Conservation (phyloP, 108 stramenopile genomes). For the Aurantiochytrium sp. region DNA sequence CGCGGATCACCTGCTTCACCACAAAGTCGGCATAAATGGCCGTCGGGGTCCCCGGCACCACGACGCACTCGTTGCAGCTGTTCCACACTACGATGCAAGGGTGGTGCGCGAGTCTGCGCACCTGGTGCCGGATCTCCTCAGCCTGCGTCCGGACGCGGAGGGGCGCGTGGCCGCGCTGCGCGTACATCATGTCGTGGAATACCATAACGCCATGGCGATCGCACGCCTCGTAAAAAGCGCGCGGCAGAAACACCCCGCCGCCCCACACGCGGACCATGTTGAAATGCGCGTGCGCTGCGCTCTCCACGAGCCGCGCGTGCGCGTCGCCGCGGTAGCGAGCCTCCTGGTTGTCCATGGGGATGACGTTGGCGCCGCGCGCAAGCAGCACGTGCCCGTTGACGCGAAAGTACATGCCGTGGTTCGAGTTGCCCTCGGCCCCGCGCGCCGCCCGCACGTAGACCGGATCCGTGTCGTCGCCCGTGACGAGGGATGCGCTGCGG, state of each 20-base stretch:
- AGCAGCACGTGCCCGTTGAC: slow-evolving; percentile 56
- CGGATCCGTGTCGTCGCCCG: slow-evolving; percentile 29
- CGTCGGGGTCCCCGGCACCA: slow-evolving; percentile 37
- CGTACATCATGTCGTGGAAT: slow-evolving; percentile 53
- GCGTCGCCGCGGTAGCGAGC: slow-evolving; percentile 44
- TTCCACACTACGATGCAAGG: slow-evolving; percentile 60
- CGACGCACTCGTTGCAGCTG: slow-evolving; percentile 63
- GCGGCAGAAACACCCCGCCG: slow-evolving; percentile 33
- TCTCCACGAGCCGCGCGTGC: slow-evolving; percentile 44
- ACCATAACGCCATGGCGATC: slow-evolving; percentile 34
- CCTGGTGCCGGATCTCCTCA: slow-evolving; percentile 50
- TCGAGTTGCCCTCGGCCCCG: background rate
- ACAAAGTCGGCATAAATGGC: slow-evolving; percentile 56
- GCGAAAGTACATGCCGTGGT: slow-evolving; percentile 54
- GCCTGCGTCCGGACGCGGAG: slow-evolving; percentile 31
- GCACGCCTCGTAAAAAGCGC: slow-evolving; percentile 33
- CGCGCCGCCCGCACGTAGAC: background rate
- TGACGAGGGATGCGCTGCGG: background rate
- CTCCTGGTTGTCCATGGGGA: slow-evolving; percentile 65
- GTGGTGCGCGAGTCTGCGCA: slow-evolving; percentile 51
- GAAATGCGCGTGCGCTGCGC: slow-evolving; percentile 55
- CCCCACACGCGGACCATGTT: slow-evolving; percentile 55
- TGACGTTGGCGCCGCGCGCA: slow-evolving; percentile 60
- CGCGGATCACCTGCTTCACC: slow-evolving; percentile 49
- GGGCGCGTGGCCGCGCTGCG: slow-evolving; percentile 50